phyloP scores from a whole-genome alignment of 1,284 basidiomycete genomes.

The Irpex sp. region DNA sequence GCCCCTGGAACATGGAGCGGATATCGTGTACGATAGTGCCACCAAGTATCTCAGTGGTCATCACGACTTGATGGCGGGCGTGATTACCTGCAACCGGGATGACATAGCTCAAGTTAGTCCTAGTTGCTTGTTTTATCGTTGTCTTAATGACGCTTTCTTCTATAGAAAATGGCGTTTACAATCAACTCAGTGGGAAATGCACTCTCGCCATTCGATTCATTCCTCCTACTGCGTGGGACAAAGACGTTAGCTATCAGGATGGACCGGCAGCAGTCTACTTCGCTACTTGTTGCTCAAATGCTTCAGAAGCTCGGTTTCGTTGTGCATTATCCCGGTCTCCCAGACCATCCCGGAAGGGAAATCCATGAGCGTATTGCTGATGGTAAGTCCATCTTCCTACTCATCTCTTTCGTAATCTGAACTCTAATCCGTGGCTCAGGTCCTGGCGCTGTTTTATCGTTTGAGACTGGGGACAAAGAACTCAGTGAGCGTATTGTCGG shows the following conservation, averaged over 20 bases:
- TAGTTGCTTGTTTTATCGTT: neutral
- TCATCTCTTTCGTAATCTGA: neutral
- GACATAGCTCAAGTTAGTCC: slow-evolving; percentile 77
- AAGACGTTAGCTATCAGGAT: slow-evolving; percentile 98
- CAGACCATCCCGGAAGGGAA: slow-evolving; percentile 80
- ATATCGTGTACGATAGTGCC: slow-evolving; percentile 96
- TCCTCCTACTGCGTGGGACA: slow-evolving; percentile 92
- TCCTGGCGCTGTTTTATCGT: slow-evolving; percentile 92
- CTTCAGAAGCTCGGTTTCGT: slow-evolving; percentile 86
- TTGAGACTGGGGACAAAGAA: slow-evolving; percentile 90
- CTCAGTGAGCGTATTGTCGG: slow-evolving; percentile 93
- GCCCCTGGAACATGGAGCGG: slow-evolving; percentile 93
- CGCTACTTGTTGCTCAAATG: slow-evolving; percentile 85
- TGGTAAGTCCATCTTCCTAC: slow-evolving; percentile 40
- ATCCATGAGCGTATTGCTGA: slow-evolving; percentile 87
- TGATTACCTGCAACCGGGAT: slow-evolving; percentile 89
- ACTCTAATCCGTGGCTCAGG: slow-evolving; percentile 13
- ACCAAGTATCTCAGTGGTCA: slow-evolving; percentile 99
- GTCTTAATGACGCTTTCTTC: slow-evolving; percentile 2
- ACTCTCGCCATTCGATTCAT: slow-evolving; percentile 93
- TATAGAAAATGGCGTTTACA: slow-evolving; percentile 81
- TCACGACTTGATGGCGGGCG: slow-evolving; percentile 98
- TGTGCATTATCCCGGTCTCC: slow-evolving; percentile 92
- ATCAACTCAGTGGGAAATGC: slow-evolving; percentile 99
- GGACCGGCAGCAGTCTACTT: slow-evolving; percentile 89